A percentile compares a stretch with the other conserved stretches of the same genome.
Conservation (phyloP, 108 stramenopile species). For the Thalassiosira profunda region DNA sequence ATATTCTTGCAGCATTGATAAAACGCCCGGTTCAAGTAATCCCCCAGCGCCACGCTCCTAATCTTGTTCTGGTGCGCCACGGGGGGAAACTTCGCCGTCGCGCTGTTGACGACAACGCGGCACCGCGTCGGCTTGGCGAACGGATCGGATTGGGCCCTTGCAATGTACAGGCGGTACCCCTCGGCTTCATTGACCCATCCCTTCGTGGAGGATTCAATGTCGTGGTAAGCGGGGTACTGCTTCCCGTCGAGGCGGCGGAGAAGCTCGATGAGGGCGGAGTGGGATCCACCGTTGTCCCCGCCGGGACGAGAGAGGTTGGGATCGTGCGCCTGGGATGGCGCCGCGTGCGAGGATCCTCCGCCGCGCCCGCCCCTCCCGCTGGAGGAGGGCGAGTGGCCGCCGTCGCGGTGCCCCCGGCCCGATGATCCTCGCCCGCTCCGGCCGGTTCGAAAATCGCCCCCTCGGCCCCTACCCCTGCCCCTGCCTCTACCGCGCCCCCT, state of each 20-base stretch:
- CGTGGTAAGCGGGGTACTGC: constrained; percentile 92
- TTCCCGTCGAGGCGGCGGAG: constrained; percentile 82
- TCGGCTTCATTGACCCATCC: constrained; percentile 59
- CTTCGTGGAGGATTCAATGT: constrained; percentile 74
- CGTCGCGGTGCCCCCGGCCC: too few relatives aligned
- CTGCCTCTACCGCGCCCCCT: too few relatives aligned
- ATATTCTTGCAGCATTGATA: constrained; percentile 55
- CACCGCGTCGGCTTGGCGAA: constrained; percentile 94
- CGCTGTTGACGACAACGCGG: constrained; percentile 68
- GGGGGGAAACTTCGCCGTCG: constrained; percentile 78
- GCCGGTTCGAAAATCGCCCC: too few relatives aligned
- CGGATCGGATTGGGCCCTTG: constrained; percentile 93
- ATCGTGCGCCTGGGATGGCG: constrained; percentile 15
- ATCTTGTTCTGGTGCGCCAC: constrained; percentile 69
- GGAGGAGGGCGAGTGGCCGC: too few relatives aligned
- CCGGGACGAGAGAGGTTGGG: constrained; percentile 15
- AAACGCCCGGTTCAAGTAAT: constrained; percentile 84
- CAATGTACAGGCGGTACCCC: constrained; percentile 77
- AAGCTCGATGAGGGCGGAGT: constrained; percentile 61
- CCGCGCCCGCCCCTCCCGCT: too few relatives aligned
- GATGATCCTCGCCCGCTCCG: too few relatives aligned
- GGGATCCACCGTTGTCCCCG: constrained; percentile 59
- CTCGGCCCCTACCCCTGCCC: too few relatives aligned
- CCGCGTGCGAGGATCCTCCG: too few relatives aligned
- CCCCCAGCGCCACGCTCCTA: constrained; percentile 75